Evolutionary conservation across 352 stramenopile species (phyloP).

Genomic region (Pythium sukuiense): DNA sequence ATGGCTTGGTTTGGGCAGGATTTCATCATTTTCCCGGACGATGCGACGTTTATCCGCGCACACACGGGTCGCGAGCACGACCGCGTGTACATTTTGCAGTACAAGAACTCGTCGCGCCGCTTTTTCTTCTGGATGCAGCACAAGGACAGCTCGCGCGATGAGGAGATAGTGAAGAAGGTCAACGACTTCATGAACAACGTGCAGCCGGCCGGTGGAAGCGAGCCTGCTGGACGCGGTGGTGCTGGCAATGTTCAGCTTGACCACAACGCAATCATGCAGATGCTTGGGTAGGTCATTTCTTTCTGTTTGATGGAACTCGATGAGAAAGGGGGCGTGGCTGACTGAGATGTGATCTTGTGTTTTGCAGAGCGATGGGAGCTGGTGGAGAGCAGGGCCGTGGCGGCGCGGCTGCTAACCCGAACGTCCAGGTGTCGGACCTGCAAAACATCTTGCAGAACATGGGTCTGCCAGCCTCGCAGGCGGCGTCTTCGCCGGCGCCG

Average conservation of each 20-base stretch:
- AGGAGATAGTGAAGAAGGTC: conserved; percentile 85
- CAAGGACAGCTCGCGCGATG: conserved; percentile 86
- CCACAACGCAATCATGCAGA: conserved; percentile 91
- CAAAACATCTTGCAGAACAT: conserved; percentile 90
- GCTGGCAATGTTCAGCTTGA: conserved; percentile 78
- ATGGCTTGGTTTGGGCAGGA: conserved; percentile 38
- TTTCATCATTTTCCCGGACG: conserved; percentile 92
- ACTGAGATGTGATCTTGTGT: background rate
- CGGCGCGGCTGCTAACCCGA: conserved; percentile 29
- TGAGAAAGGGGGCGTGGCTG: background rate
- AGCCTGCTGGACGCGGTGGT: conserved; percentile 28
- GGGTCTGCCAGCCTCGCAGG: conserved; percentile 68
- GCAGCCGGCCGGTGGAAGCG: conserved; percentile 39
- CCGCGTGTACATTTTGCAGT: conserved; percentile 92
- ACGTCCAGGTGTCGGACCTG: conserved; percentile 84
- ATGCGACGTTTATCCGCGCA: conserved; percentile 86
- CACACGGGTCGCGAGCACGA: conserved; percentile 85
- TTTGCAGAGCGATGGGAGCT: conserved; percentile 62
- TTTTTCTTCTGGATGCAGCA: conserved; percentile 97
- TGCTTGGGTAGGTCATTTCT: conserved; percentile 59
- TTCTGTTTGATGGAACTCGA: background rate
- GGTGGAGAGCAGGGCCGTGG: conserved; percentile 64
- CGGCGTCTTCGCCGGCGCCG: conserved; percentile 67
- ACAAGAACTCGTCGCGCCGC: conserved; percentile 89
- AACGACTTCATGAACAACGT: conserved; percentile 90